A percentile compares a stretch with the other conserved stretches of the same genome.
Evolutionary conservation across 805 yeast species (phyloP).

Genomic region (Suhomyces tanzawaensis): DNA sequence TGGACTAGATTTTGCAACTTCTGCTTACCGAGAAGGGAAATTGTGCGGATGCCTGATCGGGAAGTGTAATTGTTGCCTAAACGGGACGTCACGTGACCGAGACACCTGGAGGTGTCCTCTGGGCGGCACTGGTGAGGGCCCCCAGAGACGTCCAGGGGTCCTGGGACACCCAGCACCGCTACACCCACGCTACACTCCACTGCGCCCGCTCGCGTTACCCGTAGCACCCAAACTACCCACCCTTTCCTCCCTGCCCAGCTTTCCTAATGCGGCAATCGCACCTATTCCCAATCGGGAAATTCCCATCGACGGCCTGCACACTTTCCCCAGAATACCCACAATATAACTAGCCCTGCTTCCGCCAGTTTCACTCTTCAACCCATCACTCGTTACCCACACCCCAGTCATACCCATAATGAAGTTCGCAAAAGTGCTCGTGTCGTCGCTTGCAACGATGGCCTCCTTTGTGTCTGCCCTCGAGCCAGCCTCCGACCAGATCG

Average conservation of each 20-base stretch:
- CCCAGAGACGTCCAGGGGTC: too few species aligned
- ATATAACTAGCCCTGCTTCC: background rate
- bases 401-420: background rate
- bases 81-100: too few species aligned
- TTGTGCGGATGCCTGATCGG: conserved; percentile 6
- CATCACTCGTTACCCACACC: background rate
- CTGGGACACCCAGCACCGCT: too few species aligned
- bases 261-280: background rate
- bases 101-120: too few species aligned
- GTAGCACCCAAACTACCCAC: too few species aligned
- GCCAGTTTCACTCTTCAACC: background rate
- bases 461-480: background rate
- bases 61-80: conserved; percentile 7
- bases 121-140: too few species aligned
- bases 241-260: too few species aligned
- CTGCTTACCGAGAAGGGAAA: background rate
- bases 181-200: too few species aligned
- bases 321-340: background rate
- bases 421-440: background rate
- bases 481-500: conserved; percentile 2
- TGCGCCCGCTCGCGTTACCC: too few species aligned
- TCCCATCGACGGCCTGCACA: background rate
- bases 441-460: background rate
- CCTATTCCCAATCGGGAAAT: background rate
- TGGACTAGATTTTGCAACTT: conserved; percentile 3